Evolutionary conservation across 148 eudicot genomes (phyloP).

Genomic region (Talinum fruticosum): DNA sequence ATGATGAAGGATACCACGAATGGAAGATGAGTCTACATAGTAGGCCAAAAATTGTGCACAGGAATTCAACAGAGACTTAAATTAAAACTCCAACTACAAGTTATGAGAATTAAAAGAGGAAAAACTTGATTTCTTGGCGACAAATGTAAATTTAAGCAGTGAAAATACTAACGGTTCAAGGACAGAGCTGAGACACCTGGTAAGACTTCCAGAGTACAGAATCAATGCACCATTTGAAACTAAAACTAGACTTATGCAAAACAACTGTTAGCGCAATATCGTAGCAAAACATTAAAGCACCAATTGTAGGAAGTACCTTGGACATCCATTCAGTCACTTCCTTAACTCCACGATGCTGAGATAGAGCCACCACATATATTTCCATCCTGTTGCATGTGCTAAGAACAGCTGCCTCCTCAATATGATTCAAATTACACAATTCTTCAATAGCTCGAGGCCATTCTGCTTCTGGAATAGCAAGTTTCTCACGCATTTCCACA

Average conservation of each 20-base stretch:
- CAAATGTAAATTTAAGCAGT: neutral
- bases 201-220: no score
- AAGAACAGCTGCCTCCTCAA: constrained; percentile 96
- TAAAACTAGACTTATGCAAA: neutral
- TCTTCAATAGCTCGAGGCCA: constrained; percentile 95
- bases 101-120: neutral
- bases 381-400: constrained; percentile 98
- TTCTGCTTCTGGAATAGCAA: constrained; percentile 98
- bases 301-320: constrained; percentile 45
- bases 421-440: constrained; percentile 80
- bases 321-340: constrained; percentile 99
- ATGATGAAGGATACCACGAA: neutral
- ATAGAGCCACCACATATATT: constrained; percentile 92
- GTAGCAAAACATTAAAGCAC: neutral
- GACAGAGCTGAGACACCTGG: neutral
- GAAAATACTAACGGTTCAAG: neutral
- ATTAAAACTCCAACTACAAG: no score
- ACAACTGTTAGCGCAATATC: neutral
- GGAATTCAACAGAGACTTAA: neutral
- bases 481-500: constrained; percentile 92
- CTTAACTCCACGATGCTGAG: constrained; percentile 94
- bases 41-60: neutral
- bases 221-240: neutral
- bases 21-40: neutral
- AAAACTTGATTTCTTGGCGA: neutral